Evolutionary conservation across 495 filamentous ascomycete genomes (phyloP).

Genomic region (Neurospora tetraspora): DNA sequence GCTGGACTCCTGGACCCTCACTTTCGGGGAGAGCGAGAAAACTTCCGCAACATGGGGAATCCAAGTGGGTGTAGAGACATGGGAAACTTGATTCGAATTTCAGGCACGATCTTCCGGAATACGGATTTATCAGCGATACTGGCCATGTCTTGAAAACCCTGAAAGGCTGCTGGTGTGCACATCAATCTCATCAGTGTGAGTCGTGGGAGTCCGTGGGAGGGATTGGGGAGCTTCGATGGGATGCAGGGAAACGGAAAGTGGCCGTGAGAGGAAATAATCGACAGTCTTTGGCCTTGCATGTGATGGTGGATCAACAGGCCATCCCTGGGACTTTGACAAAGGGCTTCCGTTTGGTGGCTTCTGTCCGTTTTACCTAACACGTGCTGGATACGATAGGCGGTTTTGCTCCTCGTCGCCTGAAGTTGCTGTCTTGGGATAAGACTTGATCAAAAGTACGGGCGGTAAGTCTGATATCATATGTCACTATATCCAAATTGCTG

Average conservation of each 20-base stretch:
- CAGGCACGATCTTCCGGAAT: not conserved
- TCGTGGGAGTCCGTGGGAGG: not conserved
- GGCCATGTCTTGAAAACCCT: not conserved
- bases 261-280: not conserved
- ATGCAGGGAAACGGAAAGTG: slow-evolving; percentile 7
- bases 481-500: not conserved
- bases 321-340: not conserved
- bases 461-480: not conserved
- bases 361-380: not conserved
- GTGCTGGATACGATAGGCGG: not conserved
- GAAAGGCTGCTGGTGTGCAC: not conserved
- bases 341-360: not conserved
- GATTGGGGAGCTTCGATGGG: slow-evolving; percentile 3
- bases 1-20: not conserved
- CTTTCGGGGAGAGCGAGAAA: not conserved
- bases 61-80: not conserved
- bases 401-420: not conserved
- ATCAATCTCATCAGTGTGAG: not conserved
- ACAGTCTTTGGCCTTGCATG: not conserved
- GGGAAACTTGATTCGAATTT: not conserved
- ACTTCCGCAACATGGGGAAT: not conserved
- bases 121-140: not conserved
- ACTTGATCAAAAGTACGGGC: not conserved
- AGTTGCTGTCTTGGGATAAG: not conserved
- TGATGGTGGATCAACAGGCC: not conserved